Evolutionary conservation across 192 early-diverging fungal genomes (phyloP).

Genomic region (Entomortierella chlamydospora): DNA sequence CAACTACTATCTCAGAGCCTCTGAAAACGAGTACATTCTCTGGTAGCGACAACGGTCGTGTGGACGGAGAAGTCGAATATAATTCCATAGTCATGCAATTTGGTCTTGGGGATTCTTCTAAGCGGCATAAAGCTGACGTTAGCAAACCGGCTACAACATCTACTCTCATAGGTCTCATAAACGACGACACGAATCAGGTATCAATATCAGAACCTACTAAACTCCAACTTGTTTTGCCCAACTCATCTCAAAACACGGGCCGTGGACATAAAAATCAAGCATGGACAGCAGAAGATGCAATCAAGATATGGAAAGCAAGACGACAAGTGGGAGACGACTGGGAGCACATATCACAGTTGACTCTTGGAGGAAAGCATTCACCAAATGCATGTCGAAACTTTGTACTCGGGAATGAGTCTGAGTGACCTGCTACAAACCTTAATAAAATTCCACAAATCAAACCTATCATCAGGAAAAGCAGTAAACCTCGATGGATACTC

Average conservation of each 20-base stretch:
- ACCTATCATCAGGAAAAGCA: no score
- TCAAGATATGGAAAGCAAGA: conserved; percentile 2
- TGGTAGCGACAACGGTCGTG: background rate
- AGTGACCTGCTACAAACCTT: no score
- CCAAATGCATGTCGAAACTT: conserved; percentile 10
- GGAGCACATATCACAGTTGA: conserved; percentile 19
- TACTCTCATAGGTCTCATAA: background rate
- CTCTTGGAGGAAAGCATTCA: conserved; percentile 13
- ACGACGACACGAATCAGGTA: background rate
- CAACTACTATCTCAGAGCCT: no score
- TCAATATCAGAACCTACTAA: background rate
- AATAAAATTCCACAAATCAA: no score
- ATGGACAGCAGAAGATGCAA: conserved; percentile 21
- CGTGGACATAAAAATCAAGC: background rate
- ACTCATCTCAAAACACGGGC: no score
- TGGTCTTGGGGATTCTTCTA: background rate
- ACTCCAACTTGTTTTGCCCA: background rate
- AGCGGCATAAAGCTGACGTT: background rate
- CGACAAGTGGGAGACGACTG: conserved; percentile 21
- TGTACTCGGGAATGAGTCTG: background rate
- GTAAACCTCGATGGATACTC: no score
- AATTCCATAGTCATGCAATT: background rate
- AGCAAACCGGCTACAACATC: background rate
- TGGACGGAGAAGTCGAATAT: background rate
- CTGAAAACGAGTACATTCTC: no score